Conservation (phyloP, 2,329 filamentous ascomycete species). For the Phialemonium atrogriseum region DNA sequence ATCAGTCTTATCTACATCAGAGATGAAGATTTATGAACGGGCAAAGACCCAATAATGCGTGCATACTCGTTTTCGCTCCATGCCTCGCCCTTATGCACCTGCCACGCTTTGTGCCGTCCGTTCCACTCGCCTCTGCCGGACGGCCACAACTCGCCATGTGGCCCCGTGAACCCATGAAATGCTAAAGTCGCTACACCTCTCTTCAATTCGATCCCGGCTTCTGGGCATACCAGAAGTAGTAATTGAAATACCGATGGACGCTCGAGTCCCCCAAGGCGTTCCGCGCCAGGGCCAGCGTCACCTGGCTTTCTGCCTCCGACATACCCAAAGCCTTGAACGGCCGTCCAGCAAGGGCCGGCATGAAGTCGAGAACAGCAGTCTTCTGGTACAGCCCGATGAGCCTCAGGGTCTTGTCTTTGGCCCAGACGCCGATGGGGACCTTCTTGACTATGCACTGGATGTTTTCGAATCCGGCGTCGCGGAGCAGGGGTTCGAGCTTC, state of each 20-base stretch:
- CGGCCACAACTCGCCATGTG: too few species aligned
- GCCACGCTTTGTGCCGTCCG: too few species aligned
- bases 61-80: too few species aligned
- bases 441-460: conserved; percentile 29
- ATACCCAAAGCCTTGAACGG: conserved; percentile 27
- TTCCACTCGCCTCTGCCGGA: too few species aligned
- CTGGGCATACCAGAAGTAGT: conserved; percentile 10
- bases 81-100: too few species aligned
- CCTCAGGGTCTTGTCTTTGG: conserved; percentile 31
- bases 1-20: too few species aligned
- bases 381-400: conserved; percentile 26
- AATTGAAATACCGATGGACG: conserved; percentile 4
- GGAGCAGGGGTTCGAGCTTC: conserved; percentile 15
- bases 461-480: conserved; percentile 30
- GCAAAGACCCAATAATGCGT: too few species aligned
- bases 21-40: too few species aligned
- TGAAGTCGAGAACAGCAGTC: conserved; percentile 6
- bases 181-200: too few species aligned
- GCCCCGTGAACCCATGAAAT: too few species aligned
- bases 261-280: conserved; percentile 4
- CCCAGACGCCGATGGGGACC: conserved; percentile 39
- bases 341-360: conserved; percentile 8
- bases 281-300: conserved; percentile 24
- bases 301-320: conserved; percentile 54
- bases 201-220: too few species aligned